phyloP scores from a whole-genome alignment of 2,329 filamentous ascomycete genomes.

The Thielaviopsis ethacetica region DNA sequence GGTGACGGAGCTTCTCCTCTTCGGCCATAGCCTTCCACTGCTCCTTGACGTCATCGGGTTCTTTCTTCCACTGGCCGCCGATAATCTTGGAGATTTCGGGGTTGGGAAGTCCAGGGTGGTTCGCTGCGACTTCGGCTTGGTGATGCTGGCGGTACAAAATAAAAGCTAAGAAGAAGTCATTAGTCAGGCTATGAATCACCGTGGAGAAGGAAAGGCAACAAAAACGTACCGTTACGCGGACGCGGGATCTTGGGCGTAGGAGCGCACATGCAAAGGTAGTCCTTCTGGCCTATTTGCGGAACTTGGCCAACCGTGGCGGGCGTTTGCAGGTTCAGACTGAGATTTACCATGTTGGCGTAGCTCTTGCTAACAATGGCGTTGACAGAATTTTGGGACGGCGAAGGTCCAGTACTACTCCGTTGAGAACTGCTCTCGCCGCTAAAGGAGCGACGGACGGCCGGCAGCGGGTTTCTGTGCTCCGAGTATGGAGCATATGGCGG shows the following conservation, averaged over 20 bases:
- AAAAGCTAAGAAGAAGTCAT: slow-evolving; percentile 48
- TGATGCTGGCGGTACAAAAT: slow-evolving; percentile 93
- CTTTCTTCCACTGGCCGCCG: slow-evolving; percentile 75
- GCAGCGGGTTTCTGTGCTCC: not conserved
- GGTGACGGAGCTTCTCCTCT: slow-evolving; percentile 82
- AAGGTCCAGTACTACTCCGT: not conserved
- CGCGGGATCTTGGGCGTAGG: slow-evolving; percentile 40
- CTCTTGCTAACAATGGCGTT: slow-evolving; percentile 15
- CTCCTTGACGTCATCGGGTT: slow-evolving; percentile 57
- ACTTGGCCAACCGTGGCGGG: slow-evolving; percentile 13
- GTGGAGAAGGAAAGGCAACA: slow-evolving; percentile 7
- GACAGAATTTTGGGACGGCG: slow-evolving; percentile 27
- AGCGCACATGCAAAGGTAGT: slow-evolving; percentile 39
- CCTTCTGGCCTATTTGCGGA: slow-evolving; percentile 14
- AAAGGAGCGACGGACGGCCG: not conserved
- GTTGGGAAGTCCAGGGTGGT: slow-evolving; percentile 81
- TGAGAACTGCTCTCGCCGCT: slow-evolving; percentile 11
- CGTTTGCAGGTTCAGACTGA: slow-evolving; percentile 22
- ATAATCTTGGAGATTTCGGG: slow-evolving; percentile 97
- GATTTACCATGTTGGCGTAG: slow-evolving; percentile 20
- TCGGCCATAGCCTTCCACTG: slow-evolving; percentile 83
- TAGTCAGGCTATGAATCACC: not conserved
- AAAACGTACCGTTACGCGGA: slow-evolving; percentile 39
- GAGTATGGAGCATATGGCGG: not conserved
- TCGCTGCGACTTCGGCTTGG: slow-evolving; percentile 63